These are phyloP conservation scores for Mycena belliarum DNA, from an alignment of 768 basidiomycete genomes.

Conservation along the genomic window DNA sequence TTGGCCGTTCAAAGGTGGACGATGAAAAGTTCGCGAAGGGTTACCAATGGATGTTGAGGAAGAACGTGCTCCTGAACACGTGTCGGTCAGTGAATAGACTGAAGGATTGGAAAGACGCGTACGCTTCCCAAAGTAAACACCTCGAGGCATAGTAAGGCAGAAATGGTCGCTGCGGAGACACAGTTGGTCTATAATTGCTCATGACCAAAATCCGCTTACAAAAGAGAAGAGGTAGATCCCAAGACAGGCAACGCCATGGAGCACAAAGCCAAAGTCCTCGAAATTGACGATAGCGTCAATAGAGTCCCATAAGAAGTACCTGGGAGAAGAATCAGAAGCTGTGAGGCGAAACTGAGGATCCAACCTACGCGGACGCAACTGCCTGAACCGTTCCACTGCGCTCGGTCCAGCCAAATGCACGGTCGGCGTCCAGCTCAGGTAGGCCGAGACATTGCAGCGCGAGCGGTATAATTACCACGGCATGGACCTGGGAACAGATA, in stretches of 20 bases:
- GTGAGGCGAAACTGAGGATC: not conserved
- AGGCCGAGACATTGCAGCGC: conserved; percentile 54
- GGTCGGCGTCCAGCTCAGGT: conserved; percentile 53
- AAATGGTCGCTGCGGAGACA: conserved; percentile 61
- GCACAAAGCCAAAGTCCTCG: conserved; percentile 70
- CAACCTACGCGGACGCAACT: conserved; percentile 63
- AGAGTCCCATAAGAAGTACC: conserved; percentile 85
- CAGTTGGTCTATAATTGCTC: not conserved
- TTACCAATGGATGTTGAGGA: conserved; percentile 87
- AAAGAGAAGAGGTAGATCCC: conserved; percentile 68
- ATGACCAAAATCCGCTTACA: conserved; percentile 42
- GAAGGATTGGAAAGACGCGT: conserved; percentile 26
- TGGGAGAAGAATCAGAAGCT: conserved; percentile 26
- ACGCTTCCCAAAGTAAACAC: conserved; percentile 84
- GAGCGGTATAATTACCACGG: conserved; percentile 64
- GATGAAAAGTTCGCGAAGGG: conserved; percentile 11
- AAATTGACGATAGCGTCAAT: conserved; percentile 70
- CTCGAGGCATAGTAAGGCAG: conserved; percentile 76
- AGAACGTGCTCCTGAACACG: conserved; percentile 73
- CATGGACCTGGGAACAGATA: conserved; percentile 73
- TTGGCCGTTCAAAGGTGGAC: not conserved
- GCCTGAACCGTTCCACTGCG: conserved; percentile 59
- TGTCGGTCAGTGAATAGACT: conserved; percentile 1
- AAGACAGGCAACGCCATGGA: conserved; percentile 72
- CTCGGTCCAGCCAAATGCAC: conserved; percentile 76